Evolutionary conservation across 2,329 filamentous ascomycete species (phyloP), one percentile per base, ranked within the genome.

Genomic region (Zelopaecilomyces penicillatus): DNA sequence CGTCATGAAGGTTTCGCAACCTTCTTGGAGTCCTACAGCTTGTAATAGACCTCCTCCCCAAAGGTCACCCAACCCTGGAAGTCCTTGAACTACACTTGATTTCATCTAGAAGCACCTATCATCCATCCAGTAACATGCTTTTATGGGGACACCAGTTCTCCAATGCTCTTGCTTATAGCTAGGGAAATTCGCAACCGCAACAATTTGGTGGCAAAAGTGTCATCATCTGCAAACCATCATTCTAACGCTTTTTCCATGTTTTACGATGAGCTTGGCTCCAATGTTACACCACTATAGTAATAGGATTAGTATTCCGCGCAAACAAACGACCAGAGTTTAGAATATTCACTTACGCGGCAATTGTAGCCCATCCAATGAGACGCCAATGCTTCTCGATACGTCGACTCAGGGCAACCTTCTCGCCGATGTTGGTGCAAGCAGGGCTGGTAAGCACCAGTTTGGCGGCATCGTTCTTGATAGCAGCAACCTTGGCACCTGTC

Each of bases 341-440:
- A 7, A 30, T 27, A 31, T 37, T 26, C 19, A 73, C 75, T 71
- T 71, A 78, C 75, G 75, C 75, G 57, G 83, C 81, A 63, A 88
- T 87, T 54, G 85, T 89, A 48, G 85, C 85, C 87, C 87, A 94
- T 57, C 88, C 87, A 59, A 95, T 94, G 62, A 94, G 76, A 71
- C 89, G 87, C 91, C 91, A 97, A 71, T 96, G 91, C 81, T 97
- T 97, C 71, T 98, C 93, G 60, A 97, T 96, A 82, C 93, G 87
- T 71, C 93, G 79, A 65, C 83, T 89, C 61, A 98, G 76, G 36
- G 93, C 93, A 60, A 98, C 90, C 84, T 98, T 97, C 76, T 98
- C 91, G 54, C 90, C 90, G 61, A 96, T 84, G 65, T 95, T 91
- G 41, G 93, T 98, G 75, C 93, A 98, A 47, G 93, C 93, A 37